phyloP scores from a whole-genome alignment of 2,329 filamentous ascomycete species.

The Knufia petricola region DNA sequence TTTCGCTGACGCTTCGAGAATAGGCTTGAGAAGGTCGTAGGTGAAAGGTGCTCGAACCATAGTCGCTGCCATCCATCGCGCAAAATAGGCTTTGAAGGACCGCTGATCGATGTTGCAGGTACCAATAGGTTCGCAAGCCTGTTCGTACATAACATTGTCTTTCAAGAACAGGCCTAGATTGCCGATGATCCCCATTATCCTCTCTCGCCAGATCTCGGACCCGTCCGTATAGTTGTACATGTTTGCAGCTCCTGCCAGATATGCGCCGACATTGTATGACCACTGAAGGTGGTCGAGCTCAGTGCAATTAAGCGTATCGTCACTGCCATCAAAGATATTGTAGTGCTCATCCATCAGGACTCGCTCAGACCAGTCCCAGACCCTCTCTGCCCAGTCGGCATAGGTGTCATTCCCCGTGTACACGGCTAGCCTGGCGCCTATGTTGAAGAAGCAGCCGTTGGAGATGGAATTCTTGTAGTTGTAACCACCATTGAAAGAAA shows the following conservation, averaged over 20 bases:
- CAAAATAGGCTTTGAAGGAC: conserved; percentile 57
- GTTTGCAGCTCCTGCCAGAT: conserved; percentile 45
- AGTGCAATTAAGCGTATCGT: conserved; percentile 43
- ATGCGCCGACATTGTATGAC: conserved; percentile 49
- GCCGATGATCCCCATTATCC: conserved; percentile 45
- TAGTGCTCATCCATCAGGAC: conserved; percentile 43
- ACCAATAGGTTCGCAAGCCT: conserved; percentile 46
- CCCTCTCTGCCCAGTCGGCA: conserved; percentile 60
- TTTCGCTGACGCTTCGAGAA: conserved; percentile 44
- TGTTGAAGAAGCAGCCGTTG: conserved; percentile 49
- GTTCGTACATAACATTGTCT: conserved; percentile 48
- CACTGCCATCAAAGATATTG: conserved; percentile 47
- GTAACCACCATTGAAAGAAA: conserved; percentile 62
- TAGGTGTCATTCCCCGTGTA: conserved; percentile 77
- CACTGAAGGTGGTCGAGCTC: conserved; percentile 45
- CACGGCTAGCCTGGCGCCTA: conserved; percentile 58
- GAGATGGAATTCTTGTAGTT: conserved; percentile 50
- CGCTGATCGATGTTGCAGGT: conserved; percentile 55
- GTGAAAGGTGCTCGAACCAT: conserved; percentile 51
- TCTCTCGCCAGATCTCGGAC: conserved; percentile 43
- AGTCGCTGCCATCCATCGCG: conserved; percentile 50
- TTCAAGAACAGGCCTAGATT: conserved; percentile 44
- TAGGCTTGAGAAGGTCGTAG: conserved; percentile 40
- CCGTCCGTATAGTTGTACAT: conserved; percentile 45
- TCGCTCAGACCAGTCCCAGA: conserved; percentile 48